phyloP scores from a whole-genome alignment of 805 yeast genomes.

The Yarrowia sp. region DNA sequence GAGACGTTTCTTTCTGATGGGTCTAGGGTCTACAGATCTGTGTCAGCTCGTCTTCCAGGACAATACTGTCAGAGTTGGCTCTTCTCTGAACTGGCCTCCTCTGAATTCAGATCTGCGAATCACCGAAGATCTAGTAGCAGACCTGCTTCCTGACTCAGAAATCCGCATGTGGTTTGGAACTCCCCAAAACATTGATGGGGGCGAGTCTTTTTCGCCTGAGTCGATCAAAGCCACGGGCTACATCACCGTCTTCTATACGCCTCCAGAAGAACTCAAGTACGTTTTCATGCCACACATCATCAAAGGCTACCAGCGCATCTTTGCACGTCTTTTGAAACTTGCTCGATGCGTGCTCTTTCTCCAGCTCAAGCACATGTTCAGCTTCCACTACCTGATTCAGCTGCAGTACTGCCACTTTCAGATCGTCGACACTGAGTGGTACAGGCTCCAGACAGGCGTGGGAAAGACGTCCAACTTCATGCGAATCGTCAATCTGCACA shows the following conservation, averaged over 20 bases:
- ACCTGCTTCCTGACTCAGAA: neutral
- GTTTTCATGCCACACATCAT: neutral
- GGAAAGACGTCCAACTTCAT: neutral
- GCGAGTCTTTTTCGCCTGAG: neutral
- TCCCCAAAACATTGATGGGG: neutral
- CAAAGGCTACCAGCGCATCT: neutral
- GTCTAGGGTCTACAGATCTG: neutral
- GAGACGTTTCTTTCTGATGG: neutral
- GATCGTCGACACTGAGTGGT: constrained; percentile 1
- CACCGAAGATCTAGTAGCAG: neutral
- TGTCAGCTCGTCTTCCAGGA: neutral
- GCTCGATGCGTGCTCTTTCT: neutral
- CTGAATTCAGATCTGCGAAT: neutral
- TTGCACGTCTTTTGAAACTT: neutral
- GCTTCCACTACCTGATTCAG: neutral
- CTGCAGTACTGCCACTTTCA: neutral
- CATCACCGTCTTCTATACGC: neutral
- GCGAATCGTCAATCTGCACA: constrained; percentile 1
- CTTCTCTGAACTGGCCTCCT: constrained; percentile 2
- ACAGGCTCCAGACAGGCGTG: neutral
- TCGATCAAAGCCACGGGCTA: constrained; percentile 1
- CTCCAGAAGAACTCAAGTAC: constrained; percentile 12
- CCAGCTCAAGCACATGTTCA: neutral
- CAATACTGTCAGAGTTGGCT: neutral
- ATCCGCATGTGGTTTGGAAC: neutral